phyloP scores from a whole-genome alignment of 2,329 filamentous ascomycete genomes.

The Fusarium sp. region DNA sequence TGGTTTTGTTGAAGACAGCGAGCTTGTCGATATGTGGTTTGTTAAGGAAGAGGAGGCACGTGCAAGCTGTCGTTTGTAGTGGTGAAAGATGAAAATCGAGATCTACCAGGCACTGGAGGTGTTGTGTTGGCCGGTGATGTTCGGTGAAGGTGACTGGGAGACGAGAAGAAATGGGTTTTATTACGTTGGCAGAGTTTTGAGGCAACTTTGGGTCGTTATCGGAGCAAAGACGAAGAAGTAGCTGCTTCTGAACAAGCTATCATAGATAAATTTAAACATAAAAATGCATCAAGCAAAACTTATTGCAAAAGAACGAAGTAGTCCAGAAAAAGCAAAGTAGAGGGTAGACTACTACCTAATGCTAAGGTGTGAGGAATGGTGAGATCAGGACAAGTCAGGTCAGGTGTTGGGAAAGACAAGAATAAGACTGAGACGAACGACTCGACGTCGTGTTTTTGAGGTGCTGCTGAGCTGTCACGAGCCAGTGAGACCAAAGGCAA shows the following conservation, averaged over 20 bases:
- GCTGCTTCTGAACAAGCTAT: no score
- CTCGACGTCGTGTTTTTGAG: constrained; percentile 19
- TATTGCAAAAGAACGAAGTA: background rate
- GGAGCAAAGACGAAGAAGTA: background rate
- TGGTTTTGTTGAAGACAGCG: constrained; percentile 7
- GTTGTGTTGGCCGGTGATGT: constrained; percentile 3
- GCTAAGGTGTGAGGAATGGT: background rate
- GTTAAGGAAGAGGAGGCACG: constrained; percentile 20
- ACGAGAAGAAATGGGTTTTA: constrained; percentile 11
- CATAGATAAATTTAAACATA: constrained; percentile 4
- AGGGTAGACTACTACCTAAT: background rate
- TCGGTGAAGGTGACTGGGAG: constrained; percentile 5
- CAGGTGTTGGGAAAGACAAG: constrained; percentile 19
- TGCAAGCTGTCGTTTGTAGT: constrained; percentile 33
- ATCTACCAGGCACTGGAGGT: constrained; percentile 4
- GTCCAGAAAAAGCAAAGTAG: background rate
- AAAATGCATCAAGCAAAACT: background rate
- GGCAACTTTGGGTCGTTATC: constrained; percentile 19
- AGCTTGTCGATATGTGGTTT: constrained; percentile 9
- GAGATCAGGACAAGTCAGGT: constrained; percentile 22
- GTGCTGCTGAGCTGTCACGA: constrained; percentile 27
- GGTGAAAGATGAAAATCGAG: constrained; percentile 20
- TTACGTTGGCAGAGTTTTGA: constrained; percentile 22
- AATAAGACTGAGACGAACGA: constrained; percentile 1
- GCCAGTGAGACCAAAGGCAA: constrained; percentile 17